Base-by-base conservation (phyloP, 495 filamentous ascomycete genomes). In the Trichoderma asperelloides region DNA sequence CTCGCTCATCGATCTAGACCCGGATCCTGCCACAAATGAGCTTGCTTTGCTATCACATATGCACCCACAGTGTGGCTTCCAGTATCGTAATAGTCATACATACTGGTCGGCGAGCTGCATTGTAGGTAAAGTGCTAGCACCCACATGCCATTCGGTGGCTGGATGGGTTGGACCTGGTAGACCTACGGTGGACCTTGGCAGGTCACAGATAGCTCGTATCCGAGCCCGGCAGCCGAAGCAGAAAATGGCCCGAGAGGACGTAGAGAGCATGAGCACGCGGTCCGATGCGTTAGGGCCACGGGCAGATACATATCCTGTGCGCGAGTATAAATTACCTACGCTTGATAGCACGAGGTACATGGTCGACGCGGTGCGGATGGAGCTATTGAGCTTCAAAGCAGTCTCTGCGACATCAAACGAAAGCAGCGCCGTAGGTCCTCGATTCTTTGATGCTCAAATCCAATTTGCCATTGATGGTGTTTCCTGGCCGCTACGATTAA, bases 121-220 rank as follows among this genome's bases (percentile, higher is more conserved):
- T 68, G 86, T 91, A 8, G 89, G 88, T 27, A 91, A 90, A 71
- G 88, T 91, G 28, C 86, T 97, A 8, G 90, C 88, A 3, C 90
- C 88, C 66, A 88, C 88, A 23, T 90, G 89, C 72, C 84, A 84
- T 30, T 81, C 87, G 65, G 84, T 91, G 27, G 88, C 86, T 15
- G 83, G 80, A 45, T 91, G 89, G 89, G 77, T 91, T 51, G 89
- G 89, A 0, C 89, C 89, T 21, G 88, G 87, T 43, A 80, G 83
- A 8, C 86, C 85, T 15, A 84, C 85, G 8, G 71, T 76, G 4
- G 87, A 91, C 70, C 81, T 91, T 28, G 78, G 75, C 62, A 83
- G 84, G 21, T 85, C 81, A 1, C 85, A 90, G 72, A 87, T 88
- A 68, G 86, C 87, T 3, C 79, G 84, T 27, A 82, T 90, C 67